Base-by-base conservation (phyloP, 1,284 basidiomycete species). In the Athelia psychrophila region DNA sequence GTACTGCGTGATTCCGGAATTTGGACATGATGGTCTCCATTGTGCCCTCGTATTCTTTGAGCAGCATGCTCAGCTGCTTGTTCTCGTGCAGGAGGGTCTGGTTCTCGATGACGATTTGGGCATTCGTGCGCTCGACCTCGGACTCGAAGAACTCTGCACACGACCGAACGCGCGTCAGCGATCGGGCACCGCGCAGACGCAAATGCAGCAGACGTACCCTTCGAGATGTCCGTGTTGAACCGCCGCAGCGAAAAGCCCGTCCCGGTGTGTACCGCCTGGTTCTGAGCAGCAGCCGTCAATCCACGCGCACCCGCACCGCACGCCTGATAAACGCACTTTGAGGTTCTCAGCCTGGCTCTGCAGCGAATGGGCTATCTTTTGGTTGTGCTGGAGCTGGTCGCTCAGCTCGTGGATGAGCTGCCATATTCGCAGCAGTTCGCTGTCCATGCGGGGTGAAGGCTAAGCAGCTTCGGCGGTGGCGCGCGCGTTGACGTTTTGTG, bases 21-120 rank as follows among this genome's bases (percentile, higher is more conserved):
- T 98, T 98, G 53, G 84, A 75, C 96, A 99, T 98, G 65, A 99
- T 91, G 32, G 87, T 94, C 64, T 98, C 95, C 72, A 99, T 81
- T 1, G 95, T 98, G 55, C 81, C 79, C 68, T 99, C 96, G 66
- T 97, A 96, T 70, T 99, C 97, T 61, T 95, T 95, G 52, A 99
- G 74, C 23, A 99, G 76, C 23, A 83, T 66, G 54, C 88, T 89
- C 25, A 98, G 80, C 66, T 98, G 94, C 68, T 92, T 94, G 75
- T 98, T 98, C 71, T 99, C 96, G 58, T 98, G 88, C 48, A 91
- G 76, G 1, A 99, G 75, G 0, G 84, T 81, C 64, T 97, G 95
- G 67, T 98, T 98, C 72, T 99, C 97, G 54, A 95, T 86, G 49
- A 97, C 85, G 35, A 95, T 84, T 56, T 93, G 88, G 1, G 93